These are phyloP conservation scores for Drosera capensis DNA, from an alignment of 148 eudicot species.

Conservation along the genomic window DNA sequence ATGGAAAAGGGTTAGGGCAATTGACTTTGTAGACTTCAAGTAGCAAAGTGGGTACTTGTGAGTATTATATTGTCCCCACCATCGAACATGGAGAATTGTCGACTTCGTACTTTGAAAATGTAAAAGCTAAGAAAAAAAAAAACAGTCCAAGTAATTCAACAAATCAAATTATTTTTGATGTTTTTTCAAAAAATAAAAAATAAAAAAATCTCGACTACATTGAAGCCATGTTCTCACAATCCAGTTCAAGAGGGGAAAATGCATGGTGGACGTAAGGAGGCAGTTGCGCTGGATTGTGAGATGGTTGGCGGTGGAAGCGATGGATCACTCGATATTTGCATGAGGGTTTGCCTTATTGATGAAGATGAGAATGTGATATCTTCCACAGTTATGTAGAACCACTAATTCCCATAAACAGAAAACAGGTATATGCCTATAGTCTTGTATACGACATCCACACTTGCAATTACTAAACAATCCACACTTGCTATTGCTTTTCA, in stretches of 20 bases:
- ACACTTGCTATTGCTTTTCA: background rate
- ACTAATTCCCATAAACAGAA: constrained; percentile 45
- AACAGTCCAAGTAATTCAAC: too few species aligned
- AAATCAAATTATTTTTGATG: too few species aligned
- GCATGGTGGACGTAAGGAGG: constrained; percentile 4
- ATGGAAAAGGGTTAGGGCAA: too few species aligned
- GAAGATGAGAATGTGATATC: constrained; percentile 48
- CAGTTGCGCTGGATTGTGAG: constrained; percentile 59
- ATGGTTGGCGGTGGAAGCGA: constrained; percentile 89
- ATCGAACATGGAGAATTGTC: too few species aligned
- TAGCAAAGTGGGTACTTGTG: too few species aligned
- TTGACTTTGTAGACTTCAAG: too few species aligned
- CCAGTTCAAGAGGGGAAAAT: constrained; percentile 6
- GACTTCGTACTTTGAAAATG: too few species aligned
- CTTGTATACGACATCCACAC: background rate
- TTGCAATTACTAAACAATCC: background rate
- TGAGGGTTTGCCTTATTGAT: constrained; percentile 65
- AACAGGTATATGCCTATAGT: constrained; percentile 37
- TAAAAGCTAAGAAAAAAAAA: too few species aligned
- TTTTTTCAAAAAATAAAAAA: too few species aligned
- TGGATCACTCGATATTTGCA: constrained; percentile 65
- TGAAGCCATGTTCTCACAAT: constrained; percentile 10
- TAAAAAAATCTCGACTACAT: too few species aligned
- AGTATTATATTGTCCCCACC: too few species aligned
- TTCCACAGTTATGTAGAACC: constrained; percentile 68